Base-by-base conservation (phyloP, 192 early-diverging fungal species). In the Backusella macrospora region DNA sequence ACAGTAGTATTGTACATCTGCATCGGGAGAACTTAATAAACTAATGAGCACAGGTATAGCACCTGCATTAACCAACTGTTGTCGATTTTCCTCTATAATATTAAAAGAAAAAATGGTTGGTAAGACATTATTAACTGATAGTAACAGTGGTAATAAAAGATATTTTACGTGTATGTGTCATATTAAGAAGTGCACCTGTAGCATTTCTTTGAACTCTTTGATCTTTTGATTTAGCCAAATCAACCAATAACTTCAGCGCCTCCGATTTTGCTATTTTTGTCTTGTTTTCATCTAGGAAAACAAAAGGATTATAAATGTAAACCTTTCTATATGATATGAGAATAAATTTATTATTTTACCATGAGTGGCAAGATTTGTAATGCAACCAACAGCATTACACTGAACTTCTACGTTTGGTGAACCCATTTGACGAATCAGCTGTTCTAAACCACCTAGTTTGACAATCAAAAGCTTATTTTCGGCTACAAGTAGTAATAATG, bases 371-470 rank as follows among this genome's bases (percentile, higher is more conserved):
- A 96, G 86, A 65, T 96, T 96, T 0, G 95, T 96, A 73, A 96
- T 94, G 82, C 95, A 96, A 14, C 95, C 95, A 16, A 96, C 95
- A 13, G 95, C 94, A 81, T 96, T 96, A 76, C 93, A 93, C 81
- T 95, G 94, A n/a, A 95, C 93, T 74, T 96, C 95, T 34, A 93
- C 88, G 72, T 95, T 94, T 13, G 88, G 87, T 34, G 91, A 91
- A 64, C 90, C 84, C 94, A 96, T 95, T 78, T 95, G 90, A 49
- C 90, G 88, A 74, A 96, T 92, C 29, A 96, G 88, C 66, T 92
- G 92, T 67, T 94, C 93, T 18, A 96, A 80, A 2, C 90, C 94
- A 59, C 93, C 93, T 70, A 92, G 86, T 72, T 92, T 88, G 40
- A 96, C 93, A 70, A 96, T 96, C 45, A 92, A 78, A 45, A 92